Evolutionary conservation across 805 yeast species (phyloP).

Genomic region (Blastobotrys muscicola): DNA sequence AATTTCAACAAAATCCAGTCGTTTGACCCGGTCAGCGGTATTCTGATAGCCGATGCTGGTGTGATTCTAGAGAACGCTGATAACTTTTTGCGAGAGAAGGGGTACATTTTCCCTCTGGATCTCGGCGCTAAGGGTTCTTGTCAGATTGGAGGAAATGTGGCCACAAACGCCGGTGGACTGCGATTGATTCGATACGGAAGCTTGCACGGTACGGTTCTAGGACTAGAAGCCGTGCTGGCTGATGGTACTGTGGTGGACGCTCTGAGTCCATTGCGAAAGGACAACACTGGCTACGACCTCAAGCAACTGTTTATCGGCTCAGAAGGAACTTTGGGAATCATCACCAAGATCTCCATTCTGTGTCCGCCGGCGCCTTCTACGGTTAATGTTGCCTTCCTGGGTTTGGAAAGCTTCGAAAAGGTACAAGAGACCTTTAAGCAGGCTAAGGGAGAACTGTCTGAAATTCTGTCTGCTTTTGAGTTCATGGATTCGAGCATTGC

Average conservation of each 20-base stretch:
- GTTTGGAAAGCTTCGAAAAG: constrained; percentile 69
- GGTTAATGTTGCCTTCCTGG: constrained; percentile 81
- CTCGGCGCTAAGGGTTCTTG: constrained; percentile 96
- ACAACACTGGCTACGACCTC: constrained; percentile 89
- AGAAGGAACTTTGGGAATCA: constrained; percentile 85
- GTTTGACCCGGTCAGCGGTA: constrained; percentile 76
- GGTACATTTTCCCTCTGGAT: constrained; percentile 86
- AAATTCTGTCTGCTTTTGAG: constrained; percentile 86
- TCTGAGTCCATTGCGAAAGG: constrained; percentile 80
- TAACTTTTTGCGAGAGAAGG: constrained; percentile 62
- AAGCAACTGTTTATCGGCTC: constrained; percentile 90
- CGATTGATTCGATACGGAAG: constrained; percentile 83
- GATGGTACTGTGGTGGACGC: constrained; percentile 77
- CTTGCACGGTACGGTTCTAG: constrained; percentile 83
- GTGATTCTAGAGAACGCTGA: constrained; percentile 82
- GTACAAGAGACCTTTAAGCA: constrained; percentile 73
- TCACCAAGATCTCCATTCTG: constrained; percentile 81
- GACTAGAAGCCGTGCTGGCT: constrained; percentile 86
- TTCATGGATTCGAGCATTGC: constrained; percentile 78
- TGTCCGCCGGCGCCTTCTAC: constrained; percentile 86
- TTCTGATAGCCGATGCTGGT: constrained; percentile 85
- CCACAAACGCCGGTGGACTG: constrained; percentile 94
- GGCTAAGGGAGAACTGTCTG: constrained; percentile 72
- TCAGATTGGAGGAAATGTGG: constrained; percentile 89
- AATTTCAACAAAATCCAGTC: constrained; percentile 69